Conservation (phyloP, 345 rosid species). For the Bruguiera gymnorhiza region DNA sequence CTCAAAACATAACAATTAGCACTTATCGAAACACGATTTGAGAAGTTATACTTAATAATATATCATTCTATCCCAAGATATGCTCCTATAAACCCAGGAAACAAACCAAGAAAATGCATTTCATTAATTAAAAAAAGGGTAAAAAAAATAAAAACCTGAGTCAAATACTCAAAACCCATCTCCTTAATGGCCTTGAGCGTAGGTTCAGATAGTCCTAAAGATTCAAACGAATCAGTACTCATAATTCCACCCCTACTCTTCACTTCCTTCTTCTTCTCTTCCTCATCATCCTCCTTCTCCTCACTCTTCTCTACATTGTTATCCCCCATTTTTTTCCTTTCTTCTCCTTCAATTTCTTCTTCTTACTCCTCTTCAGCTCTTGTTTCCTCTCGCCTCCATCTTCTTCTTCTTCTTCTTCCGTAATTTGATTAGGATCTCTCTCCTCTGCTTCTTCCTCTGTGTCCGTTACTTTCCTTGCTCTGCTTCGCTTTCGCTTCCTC, state of each 20-base stretch:
- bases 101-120: too few relatives aligned
- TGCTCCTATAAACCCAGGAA: too few relatives aligned
- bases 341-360: slow-evolving; percentile 6
- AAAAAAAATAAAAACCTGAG: slow-evolving; percentile 49
- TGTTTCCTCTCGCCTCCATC: not conserved
- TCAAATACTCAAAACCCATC: slow-evolving; percentile 76
- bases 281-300: slow-evolving; percentile 16
- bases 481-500: slow-evolving; percentile 26
- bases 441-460: slow-evolving; percentile 1
- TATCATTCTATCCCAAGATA: too few relatives aligned
- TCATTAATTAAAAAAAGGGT: not conserved
- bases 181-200: slow-evolving; percentile 65
- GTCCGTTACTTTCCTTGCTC: not conserved
- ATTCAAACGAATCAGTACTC: slow-evolving; percentile 71
- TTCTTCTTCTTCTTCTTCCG: slow-evolving; percentile 11
- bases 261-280: slow-evolving; percentile 20
- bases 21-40: too few relatives aligned
- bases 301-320: not conserved
- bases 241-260: slow-evolving; percentile 62
- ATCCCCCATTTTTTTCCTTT: not conserved
- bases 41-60: too few relatives aligned
- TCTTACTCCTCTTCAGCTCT: not conserved
- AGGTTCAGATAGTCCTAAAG: slow-evolving; percentile 60
- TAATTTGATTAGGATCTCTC: not conserved
- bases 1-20: too few relatives aligned